Evolutionary conservation across 2,329 filamentous ascomycete genomes (phyloP), one percentile per base, ranked within the genome.

Genomic region (Blastomyces emzantsi): DNA sequence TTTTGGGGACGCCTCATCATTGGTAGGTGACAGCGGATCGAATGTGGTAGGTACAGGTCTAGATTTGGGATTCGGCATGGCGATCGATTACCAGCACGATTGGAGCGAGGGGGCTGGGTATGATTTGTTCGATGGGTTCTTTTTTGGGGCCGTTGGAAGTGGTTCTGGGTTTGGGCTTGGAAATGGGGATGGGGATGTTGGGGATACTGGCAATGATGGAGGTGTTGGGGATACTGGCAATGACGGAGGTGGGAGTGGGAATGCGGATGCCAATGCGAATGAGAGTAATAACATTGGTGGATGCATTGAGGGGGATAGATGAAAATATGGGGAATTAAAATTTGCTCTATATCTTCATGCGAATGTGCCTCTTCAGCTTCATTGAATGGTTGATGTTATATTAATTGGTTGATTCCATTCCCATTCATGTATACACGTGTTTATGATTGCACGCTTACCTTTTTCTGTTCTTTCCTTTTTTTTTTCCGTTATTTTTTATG

Each of bases 111-210:
- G 78, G 51, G 72, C 73, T 28, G 77, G 76, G 59, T 77, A 78
- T 68, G 81, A 83, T 75, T 68, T 84, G 41, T 79, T 83, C 67
- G 80, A 83, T 68, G 82, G 80, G 3, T 84, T 81, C 70, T 84
- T 83, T 71, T 83, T 84, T 73, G 82, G 82, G 11, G 77, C 75
- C 15, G 41, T 28, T 13, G 57, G 57, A 22, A 28, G n/a, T 59
- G 57, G 57, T 11, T 22, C 33, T 59, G 57, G 41, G 28, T 45
- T 45, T 45, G 57, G 41, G 25, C 30, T 19, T 28, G 57, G 15
- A 17, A 41, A 39, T 47, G 57, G 57, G n/a, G 39, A 45, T 59
- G n/a, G n/a, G n/a, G n/a, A n/a, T n/a, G 5, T 41, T 59, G 39
- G 22, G 9, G 39, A 45, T 43, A 28, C 17, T 54, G 28, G 51